Evolutionary conservation across 139 green algal species (phyloP), one percentile per base, ranked within the genome.

Genomic region (Tetraselmis chui): DNA sequence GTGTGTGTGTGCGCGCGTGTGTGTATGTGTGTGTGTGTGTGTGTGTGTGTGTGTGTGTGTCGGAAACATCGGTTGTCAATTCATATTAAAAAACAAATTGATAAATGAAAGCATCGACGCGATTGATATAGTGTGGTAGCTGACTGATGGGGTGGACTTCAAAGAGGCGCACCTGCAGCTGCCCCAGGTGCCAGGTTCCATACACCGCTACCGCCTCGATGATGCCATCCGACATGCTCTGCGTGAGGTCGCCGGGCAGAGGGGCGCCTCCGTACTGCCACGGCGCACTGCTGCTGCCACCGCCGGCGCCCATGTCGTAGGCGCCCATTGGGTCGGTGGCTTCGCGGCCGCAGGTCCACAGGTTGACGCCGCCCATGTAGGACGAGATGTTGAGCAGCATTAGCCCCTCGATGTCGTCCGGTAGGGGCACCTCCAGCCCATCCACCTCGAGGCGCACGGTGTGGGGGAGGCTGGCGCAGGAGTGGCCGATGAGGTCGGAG

Each of bases 181-280:
- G 87, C 5, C 93, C 93, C 77, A 97, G 84, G 84, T 97, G 93
- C 83, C 84, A 93, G 45, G 84, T 89, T 31, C 93, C 91, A 74
- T 84, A 90, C 27, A 97, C 91, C 2, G 86, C 92, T 26, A 96
- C 90, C 26, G 97, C 89, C 88, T 95, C 88, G 32, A 94, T 80
- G 2, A 59, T 79, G n/a, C 81, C 89, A 75, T 90, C 86, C 59
- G 75, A 79, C 78, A 88, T 85, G 31, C 77, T 87, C 78, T 91
- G 87, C 28, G 76, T 76, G 22, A 5, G 78, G 29, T 76, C 29
- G 18, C 24, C 32, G 28, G 74, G 74, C 74, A 28, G 26, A 2
- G 11, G 26, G 23, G n/a, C 2, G 74, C 26, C 74, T n/a, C n/a
- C n/a, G 74, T 77, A 28, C 74, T 77, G 74, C 26, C 26, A 31